A percentile compares a stretch with the other conserved stretches of the same genome.
Evolutionary conservation across 805 yeast genomes (phyloP).

Genomic region (Saccharomycopsis sp.): DNA sequence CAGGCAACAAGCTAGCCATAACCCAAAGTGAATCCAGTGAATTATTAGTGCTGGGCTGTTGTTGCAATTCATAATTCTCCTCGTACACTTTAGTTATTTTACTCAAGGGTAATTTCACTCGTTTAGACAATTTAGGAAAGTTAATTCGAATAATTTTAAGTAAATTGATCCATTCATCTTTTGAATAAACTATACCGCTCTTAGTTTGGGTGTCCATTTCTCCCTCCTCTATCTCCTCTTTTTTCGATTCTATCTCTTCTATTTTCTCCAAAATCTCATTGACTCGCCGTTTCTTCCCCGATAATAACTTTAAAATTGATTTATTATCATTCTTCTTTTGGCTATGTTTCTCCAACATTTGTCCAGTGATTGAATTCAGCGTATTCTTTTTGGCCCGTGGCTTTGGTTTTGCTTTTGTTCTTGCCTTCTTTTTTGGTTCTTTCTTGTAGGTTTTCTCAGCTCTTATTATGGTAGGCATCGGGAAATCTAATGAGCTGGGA

Average conservation of each 20-base stretch:
- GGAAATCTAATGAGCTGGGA: background rate
- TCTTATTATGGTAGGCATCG: background rate
- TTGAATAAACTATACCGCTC: constrained; percentile 24
- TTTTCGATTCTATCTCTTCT: constrained; percentile 8
- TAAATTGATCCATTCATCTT: constrained; percentile 28
- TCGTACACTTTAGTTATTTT: constrained; percentile 25
- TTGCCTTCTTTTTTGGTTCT: background rate
- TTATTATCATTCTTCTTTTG: constrained; percentile 4
- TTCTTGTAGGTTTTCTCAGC: background rate
- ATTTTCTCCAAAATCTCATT: constrained; percentile 26
- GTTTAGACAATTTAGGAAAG: constrained; percentile 26
- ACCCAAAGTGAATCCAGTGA: constrained; percentile 11
- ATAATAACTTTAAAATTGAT: constrained; percentile 25
- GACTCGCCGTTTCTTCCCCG: constrained; percentile 29
- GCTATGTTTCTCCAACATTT: background rate
- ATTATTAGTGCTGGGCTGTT: constrained; percentile 10
- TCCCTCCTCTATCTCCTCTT: background rate
- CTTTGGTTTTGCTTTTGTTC: background rate
- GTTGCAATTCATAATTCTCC: constrained; percentile 8
- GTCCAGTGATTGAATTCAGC: background rate
- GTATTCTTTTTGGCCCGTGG: background rate
- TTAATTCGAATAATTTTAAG: constrained; percentile 23
- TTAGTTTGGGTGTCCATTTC: background rate
- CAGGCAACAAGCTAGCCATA: constrained; percentile 19
- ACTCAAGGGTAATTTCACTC: constrained; percentile 25